phyloP scores from a whole-genome alignment of 176 grass and related monocot genomes.

The Carex parvula region DNA sequence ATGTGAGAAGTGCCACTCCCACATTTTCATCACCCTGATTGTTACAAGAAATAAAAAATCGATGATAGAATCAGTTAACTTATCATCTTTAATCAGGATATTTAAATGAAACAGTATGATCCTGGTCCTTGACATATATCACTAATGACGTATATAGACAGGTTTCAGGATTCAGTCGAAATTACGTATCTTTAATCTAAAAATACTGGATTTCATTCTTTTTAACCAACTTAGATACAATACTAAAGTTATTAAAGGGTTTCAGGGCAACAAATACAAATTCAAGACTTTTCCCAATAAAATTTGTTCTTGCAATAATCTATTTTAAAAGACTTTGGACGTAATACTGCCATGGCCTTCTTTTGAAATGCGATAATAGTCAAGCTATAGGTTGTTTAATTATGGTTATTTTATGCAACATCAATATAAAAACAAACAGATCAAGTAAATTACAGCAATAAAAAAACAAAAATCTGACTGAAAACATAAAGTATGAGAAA shows the following conservation, averaged over 20 bases:
- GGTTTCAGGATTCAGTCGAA: background rate
- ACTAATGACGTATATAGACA: background rate
- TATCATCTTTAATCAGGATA: background rate
- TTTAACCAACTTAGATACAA: background rate
- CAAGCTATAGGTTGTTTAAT: background rate
- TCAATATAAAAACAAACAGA: background rate
- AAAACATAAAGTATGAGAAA: background rate
- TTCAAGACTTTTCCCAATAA: background rate
- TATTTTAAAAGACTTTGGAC: background rate
- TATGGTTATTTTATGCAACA: background rate
- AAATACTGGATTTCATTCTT: background rate
- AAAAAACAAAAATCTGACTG: background rate
- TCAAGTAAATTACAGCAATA: background rate
- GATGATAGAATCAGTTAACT: background rate
- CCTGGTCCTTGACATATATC: background rate
- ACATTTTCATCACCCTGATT: slow-evolving; percentile 98
- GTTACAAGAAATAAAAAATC: background rate
- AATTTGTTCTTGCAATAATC: background rate
- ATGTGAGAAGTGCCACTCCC: slow-evolving; percentile 85
- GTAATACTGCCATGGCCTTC: background rate
- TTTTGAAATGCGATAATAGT: background rate
- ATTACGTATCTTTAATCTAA: background rate
- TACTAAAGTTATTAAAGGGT: background rate
- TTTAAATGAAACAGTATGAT: background rate
- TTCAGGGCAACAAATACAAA: background rate